Evolutionary conservation across 768 basidiomycete species (phyloP), one percentile per base, ranked within the genome.

Genomic region (Royoungia palumana): DNA sequence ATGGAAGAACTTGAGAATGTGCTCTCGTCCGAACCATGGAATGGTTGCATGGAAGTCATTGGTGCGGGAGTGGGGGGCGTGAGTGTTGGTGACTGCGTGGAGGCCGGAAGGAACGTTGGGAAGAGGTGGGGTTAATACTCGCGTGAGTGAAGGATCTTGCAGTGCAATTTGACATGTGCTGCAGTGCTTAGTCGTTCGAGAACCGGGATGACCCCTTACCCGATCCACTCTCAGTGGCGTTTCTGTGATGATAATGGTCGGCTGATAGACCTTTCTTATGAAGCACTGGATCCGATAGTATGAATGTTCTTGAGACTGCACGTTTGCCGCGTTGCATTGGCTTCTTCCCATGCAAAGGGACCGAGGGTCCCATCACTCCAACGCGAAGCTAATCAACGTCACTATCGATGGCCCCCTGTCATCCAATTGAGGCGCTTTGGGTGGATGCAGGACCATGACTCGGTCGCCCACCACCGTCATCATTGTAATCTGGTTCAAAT

Each of bases 1-100:
- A 81, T 95, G 76, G 61, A 64, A 21, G 81, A 86, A 56, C 60
- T 94, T 32, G 69, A 71, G 47, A 54, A 53, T 2, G 72, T 70
- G 10, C 62, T 89, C 40, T 44, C 46, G 2, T 66, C 56, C 52
- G 63, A 49, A 57, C 70, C 51, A 66, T 82, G 80, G 75, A 64
- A 54, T 54, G 76, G 73, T 47, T 61, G 55, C 41, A 54, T 93
- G 62, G 80, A 82, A 46, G 73, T 93, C 3, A 69, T 88, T 7
- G 94, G 94, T n/a, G 87, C 89, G 11, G 89, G 90, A 2, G 86
- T 92, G 27, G 82, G 82, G 0, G 93, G 93, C 3, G 88, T 93
- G 3, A 93, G 93, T 56, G 78, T 94, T 1, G 84, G 83, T 8
- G 93, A 95, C 60, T 94, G 92, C 64, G 76, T 94, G 11, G 80